Base-by-base conservation (phyloP, 2,329 filamentous ascomycete species). In the Amauroascus verrucosus region DNA sequence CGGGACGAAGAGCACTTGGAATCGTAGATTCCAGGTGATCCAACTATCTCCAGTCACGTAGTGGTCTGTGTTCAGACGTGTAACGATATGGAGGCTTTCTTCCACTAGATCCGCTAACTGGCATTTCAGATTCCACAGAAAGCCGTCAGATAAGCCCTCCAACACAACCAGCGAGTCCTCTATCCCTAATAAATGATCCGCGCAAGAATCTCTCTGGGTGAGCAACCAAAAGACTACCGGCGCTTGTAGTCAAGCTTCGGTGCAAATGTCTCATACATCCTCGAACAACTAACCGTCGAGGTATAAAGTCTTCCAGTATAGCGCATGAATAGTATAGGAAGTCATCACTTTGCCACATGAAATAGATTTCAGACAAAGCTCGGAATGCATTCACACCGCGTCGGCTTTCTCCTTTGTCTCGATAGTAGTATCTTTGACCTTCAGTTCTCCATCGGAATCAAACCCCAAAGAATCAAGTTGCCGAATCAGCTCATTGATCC, bases 401-500 rank as follows among this genome's bases (percentile, higher is more conserved):
- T 53, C 45, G 33, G 14, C 47, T 24, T 37, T 33, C 16, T 26
- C 18, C 11, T 33, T 52, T 35, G 24, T 18, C n/a, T 24, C 18
- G 49, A 11, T 30, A 44, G 20, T 6, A 22, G 32, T 11, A 14
- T 24, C 16, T n/a, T 24, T 38, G 6, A 40, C 64, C 61, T 78
- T 77, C 61, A 76, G 78, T 57, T 90, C 85, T 2, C 84, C 88
- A 8, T 94, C 85, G 0, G 80, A 72, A 67, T 94, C 85, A 58
- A 97, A 88, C 0, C 91, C 91, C 26, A 98, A 75, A 1, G 80
- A 78, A 62, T 94, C 87, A 53, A 98, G 73, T 67, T 97, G 90
- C 11, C 89, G 81, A 54, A 96, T 83, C 48, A 98, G 78, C 73
- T 98, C 93, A 58, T 88, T 88, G 67, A 98, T 95, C 71, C 93